These are phyloP conservation scores for Pisolithus albus DNA, from an alignment of 768 basidiomycete species.

Conservation along the genomic window DNA sequence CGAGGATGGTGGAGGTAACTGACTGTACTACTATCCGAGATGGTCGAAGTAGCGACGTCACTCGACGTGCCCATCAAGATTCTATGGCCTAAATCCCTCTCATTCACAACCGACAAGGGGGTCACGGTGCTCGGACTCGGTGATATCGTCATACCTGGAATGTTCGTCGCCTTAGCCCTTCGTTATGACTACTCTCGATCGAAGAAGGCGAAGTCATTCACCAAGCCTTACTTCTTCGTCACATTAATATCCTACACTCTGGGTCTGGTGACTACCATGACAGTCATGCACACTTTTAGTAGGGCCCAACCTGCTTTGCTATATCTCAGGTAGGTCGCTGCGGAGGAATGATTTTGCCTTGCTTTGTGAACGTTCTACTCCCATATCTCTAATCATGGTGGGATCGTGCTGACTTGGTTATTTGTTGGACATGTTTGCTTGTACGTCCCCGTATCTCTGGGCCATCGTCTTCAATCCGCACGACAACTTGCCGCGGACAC, in stretches of 20 bases:
- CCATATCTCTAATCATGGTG: neutral
- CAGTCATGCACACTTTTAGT: conserved; percentile 72
- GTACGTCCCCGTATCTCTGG: neutral
- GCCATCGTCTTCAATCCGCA: neutral
- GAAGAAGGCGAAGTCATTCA: conserved; percentile 32
- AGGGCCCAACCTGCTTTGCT: conserved; percentile 87
- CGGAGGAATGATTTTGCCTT: neutral
- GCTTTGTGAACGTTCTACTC: too few species aligned
- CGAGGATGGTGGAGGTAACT: too few species aligned
- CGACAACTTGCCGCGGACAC: neutral
- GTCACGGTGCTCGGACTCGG: conserved; percentile 91
- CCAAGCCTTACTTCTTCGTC: conserved; percentile 71
- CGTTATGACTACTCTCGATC: conserved; percentile 70
- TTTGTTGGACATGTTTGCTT: neutral
- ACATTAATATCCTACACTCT: conserved; percentile 63
- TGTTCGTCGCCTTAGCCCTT: conserved; percentile 77
- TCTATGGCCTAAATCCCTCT: conserved; percentile 69
- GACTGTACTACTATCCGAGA: conserved; percentile 37
- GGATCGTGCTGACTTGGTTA: neutral
- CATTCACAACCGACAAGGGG: conserved; percentile 44
- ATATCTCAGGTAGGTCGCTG: conserved; percentile 66
- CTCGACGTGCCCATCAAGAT: conserved; percentile 94
- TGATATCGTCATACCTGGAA: conserved; percentile 65
- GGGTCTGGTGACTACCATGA: conserved; percentile 73
- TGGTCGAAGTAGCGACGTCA: conserved; percentile 87